Evolutionary conservation across 345 rosid species (phyloP), one percentile per base, ranked within the genome.

Genomic region (Carallia brachiata): DNA sequence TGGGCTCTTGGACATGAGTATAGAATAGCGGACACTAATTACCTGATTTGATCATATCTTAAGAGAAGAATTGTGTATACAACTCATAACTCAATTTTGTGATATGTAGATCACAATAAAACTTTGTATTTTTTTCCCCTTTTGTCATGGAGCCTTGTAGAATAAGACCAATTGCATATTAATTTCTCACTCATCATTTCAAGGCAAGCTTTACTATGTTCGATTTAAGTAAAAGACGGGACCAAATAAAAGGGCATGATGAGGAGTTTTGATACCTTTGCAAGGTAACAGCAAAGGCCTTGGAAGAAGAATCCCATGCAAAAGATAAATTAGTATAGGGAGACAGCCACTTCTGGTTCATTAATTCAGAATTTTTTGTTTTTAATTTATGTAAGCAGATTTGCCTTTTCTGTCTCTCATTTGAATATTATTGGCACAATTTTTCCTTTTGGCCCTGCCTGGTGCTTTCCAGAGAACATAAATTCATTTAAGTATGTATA

Each of bases 261-360:
- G 56, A 71, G 56, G 39, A 54, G 54, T 54, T 30, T 72, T 75
- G 69, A 71, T 68, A 37, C 76, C 82, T 66, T 54, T 61, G 70
- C 34, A 65, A 74, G 67, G 61, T 52, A 30, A 23, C 27, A 19
- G 67, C 62, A 68, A 63, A 61, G 40, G 72, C 70, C 56, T 36
- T 60, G 56, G 50, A 13, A 44, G 50, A 67, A 70, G 82, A 78
- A 82, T 78, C 82, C 82, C 80, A 75, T 70, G 75, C 73, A 72
- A 40, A 68, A 13, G n/a, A 19, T 17, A 8, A 27, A 31, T 10
- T 23, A n/a, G 31, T 27, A 28, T 23, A 36, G 32, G 66, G 4
- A 13, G 44, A 12, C 66, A 52, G 31, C 36, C 65, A 59, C 71
- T 58, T 36, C 54, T 63, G 54, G 28, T 23, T 36, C 30, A n/a